Percentiles rank a stretch among this genome's conserved stretches.
Conservation (phyloP, 148 eudicot genomes). For the Spergularia bocconei region DNA sequence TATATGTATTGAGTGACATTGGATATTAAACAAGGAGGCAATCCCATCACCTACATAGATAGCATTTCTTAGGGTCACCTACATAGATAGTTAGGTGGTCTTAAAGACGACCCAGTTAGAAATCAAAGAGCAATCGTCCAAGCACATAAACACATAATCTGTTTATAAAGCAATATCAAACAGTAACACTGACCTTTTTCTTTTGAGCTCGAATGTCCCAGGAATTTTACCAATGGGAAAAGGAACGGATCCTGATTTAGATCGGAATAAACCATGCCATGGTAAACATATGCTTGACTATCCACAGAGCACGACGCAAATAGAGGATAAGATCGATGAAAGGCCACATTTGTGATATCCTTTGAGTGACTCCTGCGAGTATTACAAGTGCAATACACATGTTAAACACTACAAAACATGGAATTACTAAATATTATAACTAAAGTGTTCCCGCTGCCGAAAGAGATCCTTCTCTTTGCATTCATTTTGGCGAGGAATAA, state of each 20-base stretch:
- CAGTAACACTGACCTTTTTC: slow-evolving; percentile 51
- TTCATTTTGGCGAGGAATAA: no score
- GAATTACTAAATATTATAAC: no score
- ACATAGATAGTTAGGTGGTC: no score
- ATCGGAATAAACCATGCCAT: slow-evolving; percentile 98
- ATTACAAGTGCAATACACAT: background rate
- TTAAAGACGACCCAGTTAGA: background rate
- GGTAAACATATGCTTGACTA: slow-evolving; percentile 78
- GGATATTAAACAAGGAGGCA: no score
- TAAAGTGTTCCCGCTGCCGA: no score
- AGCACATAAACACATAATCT: background rate
- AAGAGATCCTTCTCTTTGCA: no score
- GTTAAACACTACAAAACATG: no score
- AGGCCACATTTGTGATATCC: slow-evolving; percentile 77
- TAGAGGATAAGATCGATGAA: slow-evolving; percentile 84
- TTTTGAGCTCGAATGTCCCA: slow-evolving; percentile 64
- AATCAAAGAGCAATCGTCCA: background rate
- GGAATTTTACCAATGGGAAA: slow-evolving; percentile 74
- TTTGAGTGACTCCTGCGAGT: slow-evolving; percentile 65
- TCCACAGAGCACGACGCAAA: slow-evolving; percentile 94
- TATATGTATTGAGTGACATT: no score
- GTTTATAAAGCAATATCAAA: background rate
- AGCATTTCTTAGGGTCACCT: no score
- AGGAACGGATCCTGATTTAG: slow-evolving; percentile 82
- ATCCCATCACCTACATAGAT: no score